These are phyloP conservation scores for Polyplosphaeria fusca DNA, from an alignment of 495 filamentous ascomycete genomes.

Conservation along the genomic window DNA sequence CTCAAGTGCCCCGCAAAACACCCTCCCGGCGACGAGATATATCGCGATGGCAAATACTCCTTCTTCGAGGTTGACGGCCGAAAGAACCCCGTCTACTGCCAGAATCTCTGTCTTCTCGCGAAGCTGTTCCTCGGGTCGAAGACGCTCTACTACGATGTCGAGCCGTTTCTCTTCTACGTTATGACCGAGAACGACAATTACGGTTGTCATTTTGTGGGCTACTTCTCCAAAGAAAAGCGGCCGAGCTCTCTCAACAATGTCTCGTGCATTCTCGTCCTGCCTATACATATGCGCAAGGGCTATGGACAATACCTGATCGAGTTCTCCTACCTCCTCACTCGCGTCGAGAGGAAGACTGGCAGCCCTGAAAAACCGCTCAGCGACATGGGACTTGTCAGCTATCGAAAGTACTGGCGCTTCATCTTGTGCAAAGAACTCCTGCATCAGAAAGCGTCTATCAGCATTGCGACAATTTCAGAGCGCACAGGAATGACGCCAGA, in stretches of 20 bases:
- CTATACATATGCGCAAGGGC: constrained; percentile 94
- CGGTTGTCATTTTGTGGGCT: constrained; percentile 96
- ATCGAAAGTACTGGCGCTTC: constrained; percentile 93
- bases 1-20: constrained; percentile 92
- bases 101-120: constrained; percentile 92
- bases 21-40: constrained; percentile 95
- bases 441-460: constrained; percentile 59
- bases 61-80: constrained; percentile 97
- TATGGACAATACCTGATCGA: constrained; percentile 96
- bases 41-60: constrained; percentile 87
- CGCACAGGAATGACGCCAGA: constrained; percentile 94
- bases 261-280: constrained; percentile 91
- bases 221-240: constrained; percentile 99
- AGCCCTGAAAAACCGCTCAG: constrained; percentile 97
- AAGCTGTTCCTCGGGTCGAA: constrained; percentile 97
- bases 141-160: constrained; percentile 97
- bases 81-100: constrained; percentile 95
- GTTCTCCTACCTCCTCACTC: constrained; percentile 93
- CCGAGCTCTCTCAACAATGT: constrained; percentile 93
- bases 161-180: constrained; percentile 97
- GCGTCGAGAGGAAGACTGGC: constrained; percentile 89
- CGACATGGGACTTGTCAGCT: constrained; percentile 95
- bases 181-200: constrained; percentile 93
- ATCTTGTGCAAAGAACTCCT: constrained; percentile 77
- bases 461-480: constrained; percentile 75